Conservation (phyloP, 495 filamentous ascomycete species). For the Penicillium desertorum region DNA sequence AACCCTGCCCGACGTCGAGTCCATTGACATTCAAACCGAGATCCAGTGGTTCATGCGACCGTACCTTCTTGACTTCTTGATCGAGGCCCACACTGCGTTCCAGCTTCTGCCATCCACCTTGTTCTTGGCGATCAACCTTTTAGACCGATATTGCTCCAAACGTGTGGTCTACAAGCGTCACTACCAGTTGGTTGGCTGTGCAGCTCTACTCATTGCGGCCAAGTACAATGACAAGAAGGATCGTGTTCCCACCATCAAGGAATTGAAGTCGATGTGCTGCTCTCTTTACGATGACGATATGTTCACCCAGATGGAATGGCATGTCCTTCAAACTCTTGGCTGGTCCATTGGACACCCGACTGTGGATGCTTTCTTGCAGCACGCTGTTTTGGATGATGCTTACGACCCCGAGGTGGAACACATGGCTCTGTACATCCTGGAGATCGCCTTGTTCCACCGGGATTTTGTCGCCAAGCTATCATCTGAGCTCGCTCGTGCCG, state of each 20-base stretch:
- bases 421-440: constrained; percentile 89
- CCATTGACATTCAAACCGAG: constrained; percentile 97
- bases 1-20: constrained; percentile 91
- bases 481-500: constrained; percentile 84
- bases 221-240: constrained; percentile 99
- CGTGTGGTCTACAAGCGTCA: constrained; percentile 99
- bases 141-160: constrained; percentile 96
- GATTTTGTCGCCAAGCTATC: constrained; percentile 91
- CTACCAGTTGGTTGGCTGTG: constrained; percentile 96
- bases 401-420: constrained; percentile 86
- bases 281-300: constrained; percentile 97
- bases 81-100: constrained; percentile 95
- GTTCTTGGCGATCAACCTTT: constrained; percentile 92
- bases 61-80: constrained; percentile 96
- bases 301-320: constrained; percentile 99
- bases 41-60: constrained; percentile 99
- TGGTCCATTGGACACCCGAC: constrained; percentile 97
- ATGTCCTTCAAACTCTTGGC: constrained; percentile 94
- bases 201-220: constrained; percentile 91
- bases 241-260: constrained; percentile 88
- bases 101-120: constrained; percentile 90
- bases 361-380: constrained; percentile 85
- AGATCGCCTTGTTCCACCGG: constrained; percentile 92
- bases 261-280: constrained; percentile 99
- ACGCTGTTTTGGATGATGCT: constrained; percentile 62